Percentiles rank a stretch among this genome's conserved stretches.
Evolutionary conservation across 2,329 filamentous ascomycete species (phyloP).

Genomic region (Alternaria tenuissima): DNA sequence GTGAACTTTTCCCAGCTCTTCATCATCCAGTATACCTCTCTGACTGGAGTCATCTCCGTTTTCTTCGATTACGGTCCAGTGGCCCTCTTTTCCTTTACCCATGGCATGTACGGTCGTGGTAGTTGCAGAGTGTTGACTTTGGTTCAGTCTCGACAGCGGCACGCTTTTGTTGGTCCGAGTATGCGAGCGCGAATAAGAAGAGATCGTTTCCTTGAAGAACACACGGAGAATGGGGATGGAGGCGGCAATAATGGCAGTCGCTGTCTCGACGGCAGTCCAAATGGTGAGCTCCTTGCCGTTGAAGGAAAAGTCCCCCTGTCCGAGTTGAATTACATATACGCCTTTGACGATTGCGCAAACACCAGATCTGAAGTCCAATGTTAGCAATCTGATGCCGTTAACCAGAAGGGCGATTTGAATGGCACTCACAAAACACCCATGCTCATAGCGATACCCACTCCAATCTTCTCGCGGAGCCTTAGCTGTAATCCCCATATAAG

Average conservation of each 20-base stretch:
- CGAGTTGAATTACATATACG: slow-evolving; percentile 35
- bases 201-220: slow-evolving; percentile 41
- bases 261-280: slow-evolving; percentile 42
- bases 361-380: slow-evolving; percentile 24
- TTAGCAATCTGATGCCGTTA: neutral
- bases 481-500: slow-evolving; percentile 37
- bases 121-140: slow-evolving; percentile 4
- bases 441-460: slow-evolving; percentile 42
- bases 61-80: neutral
- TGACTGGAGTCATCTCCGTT: slow-evolving; percentile 5
- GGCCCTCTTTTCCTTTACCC: neutral
- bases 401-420: neutral
- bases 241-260: slow-evolving; percentile 39
- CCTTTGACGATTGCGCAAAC: slow-evolving; percentile 40
- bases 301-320: slow-evolving; percentile 37
- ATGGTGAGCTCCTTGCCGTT: slow-evolving; percentile 42
- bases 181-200: slow-evolving; percentile 2
- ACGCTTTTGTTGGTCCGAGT: neutral
- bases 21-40: slow-evolving; percentile 6
- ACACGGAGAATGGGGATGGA: slow-evolving; percentile 43
- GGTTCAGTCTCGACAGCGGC: slow-evolving; percentile 6
- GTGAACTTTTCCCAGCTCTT: slow-evolving; percentile 3
- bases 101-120: slow-evolving; percentile 9
- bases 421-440: slow-evolving; percentile 35
- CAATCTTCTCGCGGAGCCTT: slow-evolving; percentile 34